phyloP scores from a whole-genome alignment of 1,139 yeast species.

The Blastobotrys arbuscula region DNA sequence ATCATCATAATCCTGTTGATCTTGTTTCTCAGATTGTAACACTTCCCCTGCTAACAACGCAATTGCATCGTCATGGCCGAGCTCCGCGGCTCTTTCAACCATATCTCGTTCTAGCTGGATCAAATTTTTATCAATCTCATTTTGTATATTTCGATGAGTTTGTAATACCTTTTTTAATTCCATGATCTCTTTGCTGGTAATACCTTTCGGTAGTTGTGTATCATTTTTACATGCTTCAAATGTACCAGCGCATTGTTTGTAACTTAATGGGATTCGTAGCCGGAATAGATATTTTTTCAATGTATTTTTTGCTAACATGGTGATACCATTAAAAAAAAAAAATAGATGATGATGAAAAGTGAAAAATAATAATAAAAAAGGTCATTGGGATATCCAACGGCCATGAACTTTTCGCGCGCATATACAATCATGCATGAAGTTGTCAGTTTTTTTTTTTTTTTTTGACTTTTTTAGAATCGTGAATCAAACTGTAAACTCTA shows the following conservation, averaged over 20 bases:
- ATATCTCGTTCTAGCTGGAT: slow-evolving; percentile 61
- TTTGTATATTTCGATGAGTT: slow-evolving; percentile 55
- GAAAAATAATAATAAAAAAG: no score
- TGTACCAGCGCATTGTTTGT: slow-evolving; percentile 22
- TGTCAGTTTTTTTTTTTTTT: no score
- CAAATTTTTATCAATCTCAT: slow-evolving; percentile 42
- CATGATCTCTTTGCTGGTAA: slow-evolving; percentile 47
- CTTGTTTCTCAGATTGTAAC: slow-evolving; percentile 33
- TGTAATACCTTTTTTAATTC: slow-evolving; percentile 61
- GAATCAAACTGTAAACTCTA: no score
- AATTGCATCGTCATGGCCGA: slow-evolving; percentile 78
- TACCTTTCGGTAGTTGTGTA: slow-evolving; percentile 14
- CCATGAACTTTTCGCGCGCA: no score
- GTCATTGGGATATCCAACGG: no score
- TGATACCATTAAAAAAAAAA: no score
- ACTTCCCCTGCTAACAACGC: slow-evolving; percentile 55
- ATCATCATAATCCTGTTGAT: slow-evolving; percentile 44
- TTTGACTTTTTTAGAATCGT: no score
- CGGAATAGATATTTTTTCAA: slow-evolving; percentile 29
- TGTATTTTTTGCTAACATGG: slow-evolving; percentile 17
- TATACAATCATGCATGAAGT: no score
- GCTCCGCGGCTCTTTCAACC: slow-evolving; percentile 75
- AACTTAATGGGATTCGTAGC: slow-evolving; percentile 28
- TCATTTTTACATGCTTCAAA: slow-evolving; percentile 20
- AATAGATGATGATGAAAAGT: not conserved